phyloP scores from a whole-genome alignment of 768 basidiomycete species.

The Wakefieldia striispora region DNA sequence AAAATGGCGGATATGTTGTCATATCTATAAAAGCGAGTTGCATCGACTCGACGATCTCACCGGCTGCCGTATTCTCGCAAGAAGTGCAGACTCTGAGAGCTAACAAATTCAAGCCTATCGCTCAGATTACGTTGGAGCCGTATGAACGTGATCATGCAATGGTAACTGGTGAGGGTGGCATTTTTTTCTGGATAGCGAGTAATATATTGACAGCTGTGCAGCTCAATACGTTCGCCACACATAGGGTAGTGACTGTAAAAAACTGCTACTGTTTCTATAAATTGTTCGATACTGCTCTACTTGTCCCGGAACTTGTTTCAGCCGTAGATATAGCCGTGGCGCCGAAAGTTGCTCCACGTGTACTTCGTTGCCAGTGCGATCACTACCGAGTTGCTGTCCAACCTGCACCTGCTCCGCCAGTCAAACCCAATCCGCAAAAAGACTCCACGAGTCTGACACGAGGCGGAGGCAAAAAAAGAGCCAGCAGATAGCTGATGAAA shows the following conservation, averaged over 20 bases:
- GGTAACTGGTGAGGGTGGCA: conserved; percentile 63
- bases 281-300: conserved; percentile 18
- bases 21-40: conserved; percentile 99
- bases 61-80: conserved; percentile 84
- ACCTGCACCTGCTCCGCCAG: not conserved
- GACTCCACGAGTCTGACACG: conserved; percentile 7
- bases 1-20: conserved; percentile 87
- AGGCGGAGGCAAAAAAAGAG: conserved; percentile 6
- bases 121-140: conserved; percentile 94
- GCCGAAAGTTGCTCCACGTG: conserved; percentile 8
- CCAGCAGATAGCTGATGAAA: conserved; percentile 45
- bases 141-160: conserved; percentile 91
- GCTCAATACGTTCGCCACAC: conserved; percentile 49
- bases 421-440: not conserved
- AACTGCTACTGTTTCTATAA: conserved; percentile 17
- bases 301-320: not conserved
- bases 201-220: conserved; percentile 13
- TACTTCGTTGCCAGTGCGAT: not conserved
- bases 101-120: conserved; percentile 85
- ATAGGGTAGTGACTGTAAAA: conserved; percentile 22
- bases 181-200: not conserved
- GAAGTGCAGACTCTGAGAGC: conserved; percentile 82
- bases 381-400: too few species aligned
- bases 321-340: not conserved
- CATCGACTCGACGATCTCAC: conserved; percentile 92